Evolutionary conservation across 305 asterid species (phyloP).

Genomic region (Fraxinus platypoda): DNA sequence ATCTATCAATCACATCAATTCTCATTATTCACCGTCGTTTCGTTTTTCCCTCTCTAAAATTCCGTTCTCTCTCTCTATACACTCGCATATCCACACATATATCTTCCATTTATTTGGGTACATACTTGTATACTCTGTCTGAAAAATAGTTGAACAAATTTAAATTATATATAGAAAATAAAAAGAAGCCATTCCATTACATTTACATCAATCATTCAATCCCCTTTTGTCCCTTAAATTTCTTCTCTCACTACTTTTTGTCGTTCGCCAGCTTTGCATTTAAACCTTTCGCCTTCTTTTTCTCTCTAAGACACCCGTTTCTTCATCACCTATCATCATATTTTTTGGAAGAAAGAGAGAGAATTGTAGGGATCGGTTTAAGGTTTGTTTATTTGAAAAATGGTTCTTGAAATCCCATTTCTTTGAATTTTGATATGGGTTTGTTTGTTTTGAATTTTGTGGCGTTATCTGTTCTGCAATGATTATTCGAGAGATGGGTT

Average conservation of each 20-base stretch:
- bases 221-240: constrained; percentile 17
- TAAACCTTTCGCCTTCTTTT: constrained; percentile 31
- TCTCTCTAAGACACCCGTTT: constrained; percentile 23
- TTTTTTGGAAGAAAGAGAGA: background rate
- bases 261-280: constrained; percentile 39
- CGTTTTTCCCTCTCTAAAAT: background rate
- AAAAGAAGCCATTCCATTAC: constrained; percentile 10
- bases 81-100: constrained; percentile 3
- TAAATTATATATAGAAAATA: background rate
- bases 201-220: constrained; percentile 33
- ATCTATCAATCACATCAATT: background rate
- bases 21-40: constrained; percentile 11
- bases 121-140: constrained; percentile 15
- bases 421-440: background rate
- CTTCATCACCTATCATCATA: constrained; percentile 14
- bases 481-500: constrained; percentile 16
- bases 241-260: constrained; percentile 11
- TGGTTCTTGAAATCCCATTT: constrained; percentile 12
- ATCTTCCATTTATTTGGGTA: constrained; percentile 4
- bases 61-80: constrained; percentile 12
- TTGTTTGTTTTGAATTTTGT: background rate
- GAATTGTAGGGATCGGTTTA: constrained; percentile 24
- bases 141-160: constrained; percentile 8
- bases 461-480: constrained; percentile 18
- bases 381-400: constrained; percentile 15